Base-by-base conservation (phyloP, 2,329 filamentous ascomycete genomes). In the Pseudocercospora cruenta region DNA sequence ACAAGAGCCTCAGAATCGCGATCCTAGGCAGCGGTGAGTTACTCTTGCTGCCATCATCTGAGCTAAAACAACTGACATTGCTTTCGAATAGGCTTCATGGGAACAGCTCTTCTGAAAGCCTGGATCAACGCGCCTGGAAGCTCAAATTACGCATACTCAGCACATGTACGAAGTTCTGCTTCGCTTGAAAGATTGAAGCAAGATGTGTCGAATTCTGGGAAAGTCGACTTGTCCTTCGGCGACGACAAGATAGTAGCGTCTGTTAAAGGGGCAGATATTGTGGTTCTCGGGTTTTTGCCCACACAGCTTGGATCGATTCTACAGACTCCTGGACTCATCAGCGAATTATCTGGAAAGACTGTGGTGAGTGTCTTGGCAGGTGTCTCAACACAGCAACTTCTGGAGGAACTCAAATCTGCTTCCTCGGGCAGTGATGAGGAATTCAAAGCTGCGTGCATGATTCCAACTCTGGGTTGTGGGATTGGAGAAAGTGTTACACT, bases 351-450 rank as follows among this genome's bases (percentile, higher is more conserved):
- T 49, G 63, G 67, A 10, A 73, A 73, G 59, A 55, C 66, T 7
- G 62, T 71, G 8, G 66, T 73, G 54, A 72, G 70, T 55, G 58
- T 73, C 51, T 55, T 73, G 39, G 71, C 71, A 1, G 71, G 71
- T 5, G 68, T 70, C 24, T 65, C 69, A 7, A 67, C 64, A 22
- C 58, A 51, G 1, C 70, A 73, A 19, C 36, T 72, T 19, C 47
- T 66, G 2, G 55, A 66, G n/a, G 65, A 66, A 12, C 24, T 67
- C 19, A 45, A 49, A 19, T 19, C 26, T n/a, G 45, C 31, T 8
- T 47, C 31, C 3, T 31, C 26, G 16, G 31, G 51, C 19, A 53
- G 28, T 21, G 54, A 57, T 12, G 36, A 43, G 7, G 60, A 66
- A 14, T 70, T 70, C 16, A 60, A 67, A 55, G 59, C 72, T 7